phyloP scores from a whole-genome alignment of 805 yeast genomes.

The Monosporozyma servazzii region DNA sequence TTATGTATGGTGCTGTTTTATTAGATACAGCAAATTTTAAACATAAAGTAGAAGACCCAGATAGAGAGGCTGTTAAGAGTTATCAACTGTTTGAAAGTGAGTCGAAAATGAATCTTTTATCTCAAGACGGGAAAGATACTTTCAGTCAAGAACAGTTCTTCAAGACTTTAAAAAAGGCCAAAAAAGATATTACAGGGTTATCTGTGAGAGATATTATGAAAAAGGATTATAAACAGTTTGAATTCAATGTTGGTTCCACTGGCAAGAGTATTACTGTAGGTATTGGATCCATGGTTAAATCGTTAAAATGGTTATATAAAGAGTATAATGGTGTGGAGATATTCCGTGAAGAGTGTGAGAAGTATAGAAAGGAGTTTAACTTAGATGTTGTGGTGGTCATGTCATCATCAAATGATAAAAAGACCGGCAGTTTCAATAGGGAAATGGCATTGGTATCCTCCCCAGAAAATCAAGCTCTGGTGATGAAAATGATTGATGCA shows the following conservation, averaged over 20 bases:
- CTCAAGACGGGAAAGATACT: neutral
- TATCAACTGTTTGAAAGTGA: slow-evolving; percentile 26
- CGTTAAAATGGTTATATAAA: slow-evolving; percentile 44
- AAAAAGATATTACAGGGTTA: slow-evolving; percentile 56
- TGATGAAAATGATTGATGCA: slow-evolving; percentile 5
- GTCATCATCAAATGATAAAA: slow-evolving; percentile 33
- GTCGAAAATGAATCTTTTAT: slow-evolving; percentile 3
- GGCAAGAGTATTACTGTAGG: slow-evolving; percentile 41
- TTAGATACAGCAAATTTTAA: slow-evolving; percentile 68
- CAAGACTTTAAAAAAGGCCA: slow-evolving; percentile 37
- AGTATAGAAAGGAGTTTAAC: slow-evolving; percentile 22
- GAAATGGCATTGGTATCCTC: slow-evolving; percentile 32
- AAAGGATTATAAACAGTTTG: slow-evolving; percentile 79
- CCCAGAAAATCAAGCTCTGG: slow-evolving; percentile 12
- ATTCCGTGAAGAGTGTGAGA: slow-evolving; percentile 17
- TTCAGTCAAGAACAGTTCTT: slow-evolving; percentile 23
- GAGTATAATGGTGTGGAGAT: slow-evolving; percentile 24
- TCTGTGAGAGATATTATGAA: slow-evolving; percentile 51
- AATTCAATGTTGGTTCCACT: slow-evolving; percentile 13
- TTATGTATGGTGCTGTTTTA: slow-evolving; percentile 59
- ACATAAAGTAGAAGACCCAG: slow-evolving; percentile 53
- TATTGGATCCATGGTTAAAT: slow-evolving; percentile 64
- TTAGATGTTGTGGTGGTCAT: slow-evolving; percentile 39
- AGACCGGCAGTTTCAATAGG: slow-evolving; percentile 32
- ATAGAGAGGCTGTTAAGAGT: slow-evolving; percentile 35